Base-by-base conservation (phyloP, 1,284 basidiomycete species). In the Exobasidium rhododendri region DNA sequence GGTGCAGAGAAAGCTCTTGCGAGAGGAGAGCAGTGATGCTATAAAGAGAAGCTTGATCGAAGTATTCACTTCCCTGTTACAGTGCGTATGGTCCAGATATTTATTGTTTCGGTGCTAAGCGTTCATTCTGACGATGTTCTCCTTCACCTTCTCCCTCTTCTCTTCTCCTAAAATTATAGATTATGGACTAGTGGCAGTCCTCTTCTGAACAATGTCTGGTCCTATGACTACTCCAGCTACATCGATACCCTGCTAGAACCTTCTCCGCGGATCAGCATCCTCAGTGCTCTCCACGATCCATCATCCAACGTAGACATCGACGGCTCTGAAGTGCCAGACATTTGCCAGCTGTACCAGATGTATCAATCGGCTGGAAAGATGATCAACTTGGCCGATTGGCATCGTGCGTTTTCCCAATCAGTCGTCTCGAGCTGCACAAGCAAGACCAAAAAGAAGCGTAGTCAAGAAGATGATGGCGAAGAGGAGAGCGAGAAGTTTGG, bases 341-440 rank as follows among this genome's bases (percentile, higher is more conserved):
- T 78, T 3, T 75, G 71, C 50, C 56, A 67, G 13, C 32, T 69
- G 17, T 78, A 70, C 52, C 49, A 60, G 30, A 60, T 75, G 29
- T 78, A 77, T 52, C 54, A 68, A n/a, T 70, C 76, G 43, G 65
- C 69, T 22, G 69, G 70, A 44, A 70, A 73, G 58, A 67, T 75
- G 62, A 70, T 78, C 58, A 78, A 77, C 30, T 58, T 78, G 4
- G 71, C 71, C 1, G 75, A 78, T 53, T 78, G 76, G 76, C 75
- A 58, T 55, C 69, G 73, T 17, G 74, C 74, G 1, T 78, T 77
- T 62, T 60, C 64, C 53, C 67, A 74, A 56, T 63, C 59, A 20
- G 56, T 75, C 11, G 65, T 70, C 29, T 29, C 32, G 10, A 17
- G 46, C 20, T 53, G 31, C 31, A 50, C 20, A 4, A 22, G 13